Percentiles rank a stretch among this genome's conserved stretches.
phyloP scores from a whole-genome alignment of 2,329 filamentous ascomycete genomes.

The Rhynchosporium agropyri region DNA sequence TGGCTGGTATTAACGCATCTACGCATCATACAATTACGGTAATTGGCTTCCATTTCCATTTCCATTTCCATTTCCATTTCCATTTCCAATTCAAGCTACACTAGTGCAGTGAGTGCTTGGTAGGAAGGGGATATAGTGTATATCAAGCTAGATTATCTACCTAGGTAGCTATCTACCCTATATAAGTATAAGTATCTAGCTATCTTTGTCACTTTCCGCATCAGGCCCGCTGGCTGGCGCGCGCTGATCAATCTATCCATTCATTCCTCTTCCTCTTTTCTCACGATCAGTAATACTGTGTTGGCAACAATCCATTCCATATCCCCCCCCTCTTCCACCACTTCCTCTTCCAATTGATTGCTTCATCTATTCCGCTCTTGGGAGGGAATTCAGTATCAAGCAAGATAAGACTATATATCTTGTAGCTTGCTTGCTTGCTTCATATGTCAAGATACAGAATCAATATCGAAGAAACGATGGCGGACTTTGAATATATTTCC shows the following conservation, averaged over 20 bases:
- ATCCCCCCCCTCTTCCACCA: neutral
- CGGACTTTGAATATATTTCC: slow-evolving; percentile 37
- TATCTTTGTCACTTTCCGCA: slow-evolving; percentile 5
- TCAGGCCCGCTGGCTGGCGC: neutral
- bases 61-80: too few relatives aligned
- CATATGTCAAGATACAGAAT: neutral
- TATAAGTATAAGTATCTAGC: neutral
- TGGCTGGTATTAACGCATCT: too few relatives aligned
- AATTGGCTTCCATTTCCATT: too few relatives aligned
- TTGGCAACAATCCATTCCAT: neutral
- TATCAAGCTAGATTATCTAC: neutral
- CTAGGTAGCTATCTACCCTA: neutral
- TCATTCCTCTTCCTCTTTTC: neutral
- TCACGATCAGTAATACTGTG: slow-evolving; percentile 4
- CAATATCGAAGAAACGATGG: slow-evolving; percentile 28
- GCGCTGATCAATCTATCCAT: neutral
- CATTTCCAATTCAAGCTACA: too few relatives aligned
- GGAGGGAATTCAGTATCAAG: neutral
- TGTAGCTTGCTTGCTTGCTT: neutral
- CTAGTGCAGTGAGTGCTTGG: neutral
- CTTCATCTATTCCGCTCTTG: neutral
- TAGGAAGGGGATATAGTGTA: neutral
- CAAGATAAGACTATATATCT: neutral
- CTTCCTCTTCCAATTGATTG: neutral
- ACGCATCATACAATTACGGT: too few relatives aligned